Percentiles rank a stretch among this genome's conserved stretches.
These are phyloP conservation scores for Cinchona pubescens DNA, from an alignment of 257 asterid species.

Conservation along the genomic window DNA sequence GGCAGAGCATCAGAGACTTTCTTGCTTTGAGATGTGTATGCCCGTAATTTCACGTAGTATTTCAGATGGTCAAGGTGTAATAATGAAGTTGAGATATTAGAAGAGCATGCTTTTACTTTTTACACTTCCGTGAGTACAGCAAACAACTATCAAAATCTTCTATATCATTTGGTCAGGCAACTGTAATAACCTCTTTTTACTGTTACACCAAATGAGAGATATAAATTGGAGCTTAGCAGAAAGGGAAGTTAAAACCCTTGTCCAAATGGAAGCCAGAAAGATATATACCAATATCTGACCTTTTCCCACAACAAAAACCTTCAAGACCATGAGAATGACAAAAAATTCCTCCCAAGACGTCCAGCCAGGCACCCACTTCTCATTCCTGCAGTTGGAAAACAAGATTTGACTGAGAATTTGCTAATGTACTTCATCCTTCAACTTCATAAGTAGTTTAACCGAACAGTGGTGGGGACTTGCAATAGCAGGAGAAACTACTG, in stretches of 20 bases:
- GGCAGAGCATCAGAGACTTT: conserved; percentile 6
- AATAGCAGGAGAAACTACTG: neutral
- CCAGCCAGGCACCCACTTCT: neutral
- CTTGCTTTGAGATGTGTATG: neutral
- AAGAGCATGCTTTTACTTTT: no score
- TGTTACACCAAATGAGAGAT: neutral
- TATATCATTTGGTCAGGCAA: neutral
- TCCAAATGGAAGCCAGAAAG: neutral
- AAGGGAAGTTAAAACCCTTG: neutral
- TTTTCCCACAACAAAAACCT: neutral
- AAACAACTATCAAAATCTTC: neutral
- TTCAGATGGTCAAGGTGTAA: neutral
- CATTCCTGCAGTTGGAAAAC: conserved; percentile 16
- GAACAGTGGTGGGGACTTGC: neutral
- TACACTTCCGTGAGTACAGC: neutral
- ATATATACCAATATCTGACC: neutral
- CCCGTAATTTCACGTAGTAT: neutral
- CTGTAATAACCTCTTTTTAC: neutral
- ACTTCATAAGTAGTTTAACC: neutral
- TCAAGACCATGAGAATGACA: neutral
- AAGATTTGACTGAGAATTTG: neutral
- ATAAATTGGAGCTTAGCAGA: neutral
- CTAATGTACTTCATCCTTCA: neutral
- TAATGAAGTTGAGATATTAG: neutral
- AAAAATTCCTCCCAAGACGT: conserved; percentile 1